A percentile compares a stretch with the other conserved stretches of the same genome.
Evolutionary conservation across 2,329 filamentous ascomycete genomes (phyloP).

Genomic region (Hypoxylon sp.): DNA sequence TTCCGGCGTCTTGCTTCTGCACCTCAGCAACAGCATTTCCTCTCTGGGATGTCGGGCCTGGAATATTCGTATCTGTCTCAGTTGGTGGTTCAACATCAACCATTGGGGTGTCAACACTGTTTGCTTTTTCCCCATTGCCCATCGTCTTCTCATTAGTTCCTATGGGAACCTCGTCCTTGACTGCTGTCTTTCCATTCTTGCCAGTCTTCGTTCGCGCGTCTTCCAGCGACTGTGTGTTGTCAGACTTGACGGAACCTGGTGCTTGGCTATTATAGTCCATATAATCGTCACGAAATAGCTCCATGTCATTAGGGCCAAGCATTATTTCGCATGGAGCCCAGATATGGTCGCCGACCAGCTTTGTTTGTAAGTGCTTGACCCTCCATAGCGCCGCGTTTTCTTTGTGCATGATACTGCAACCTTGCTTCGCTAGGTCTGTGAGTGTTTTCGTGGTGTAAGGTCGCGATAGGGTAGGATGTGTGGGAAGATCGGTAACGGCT

Average conservation of each 20-base stretch:
- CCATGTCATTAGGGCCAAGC: conserved; percentile 69
- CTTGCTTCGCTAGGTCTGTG: conserved; percentile 78
- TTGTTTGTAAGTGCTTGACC: conserved; percentile 80
- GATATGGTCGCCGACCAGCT: conserved; percentile 80
- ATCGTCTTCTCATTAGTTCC: conserved; percentile 27
- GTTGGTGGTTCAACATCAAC: conserved; percentile 46
- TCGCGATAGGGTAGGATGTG: conserved; percentile 80
- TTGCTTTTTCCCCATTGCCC: conserved; percentile 30
- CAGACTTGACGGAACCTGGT: conserved; percentile 47
- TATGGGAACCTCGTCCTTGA: conserved; percentile 46
- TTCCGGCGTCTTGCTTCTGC: conserved; percentile 9
- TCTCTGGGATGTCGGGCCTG: conserved; percentile 44
- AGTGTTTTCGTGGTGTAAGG: conserved; percentile 83
- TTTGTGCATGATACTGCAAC: conserved; percentile 78
- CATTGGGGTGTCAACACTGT: conserved; percentile 51
- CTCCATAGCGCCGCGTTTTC: conserved; percentile 81
- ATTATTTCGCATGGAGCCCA: conserved; percentile 75
- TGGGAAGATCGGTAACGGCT: conserved; percentile 79
- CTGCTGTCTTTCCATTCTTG: conserved; percentile 41
- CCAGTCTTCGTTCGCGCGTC: conserved; percentile 40
- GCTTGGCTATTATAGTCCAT: conserved; percentile 49
- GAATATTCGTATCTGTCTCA: conserved; percentile 41
- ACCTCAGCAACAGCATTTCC: conserved; percentile 33
- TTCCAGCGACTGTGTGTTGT: conserved; percentile 45
- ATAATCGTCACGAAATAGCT: conserved; percentile 67